Conservation (phyloP, 176 grass and related monocot genomes). For the Hyparrhenia diplandra region DNA sequence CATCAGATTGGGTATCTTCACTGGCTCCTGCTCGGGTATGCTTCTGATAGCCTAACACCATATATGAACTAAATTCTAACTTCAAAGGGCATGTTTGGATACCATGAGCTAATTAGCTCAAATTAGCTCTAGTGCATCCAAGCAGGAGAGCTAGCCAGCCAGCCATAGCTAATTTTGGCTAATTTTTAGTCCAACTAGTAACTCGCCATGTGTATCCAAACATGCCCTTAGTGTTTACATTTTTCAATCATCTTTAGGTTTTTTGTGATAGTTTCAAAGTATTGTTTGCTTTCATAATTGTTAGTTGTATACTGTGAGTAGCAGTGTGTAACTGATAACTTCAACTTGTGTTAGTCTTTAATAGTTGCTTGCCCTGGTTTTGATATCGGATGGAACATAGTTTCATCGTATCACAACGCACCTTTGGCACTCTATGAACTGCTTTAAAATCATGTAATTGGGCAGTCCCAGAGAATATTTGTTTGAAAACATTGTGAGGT, state of each 20-base stretch:
- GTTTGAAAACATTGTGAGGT: neutral
- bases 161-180: too few species aligned
- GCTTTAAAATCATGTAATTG: neutral
- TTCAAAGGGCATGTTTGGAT: neutral
- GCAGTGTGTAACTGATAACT: neutral
- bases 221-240: neutral
- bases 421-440: neutral
- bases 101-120: too few species aligned
- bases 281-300: neutral
- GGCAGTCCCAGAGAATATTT: neutral
- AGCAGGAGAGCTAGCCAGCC: too few species aligned
- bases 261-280: neutral
- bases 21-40: conserved; percentile 75
- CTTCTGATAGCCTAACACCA: neutral
- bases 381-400: conserved; percentile 1
- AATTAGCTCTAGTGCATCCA: too few species aligned
- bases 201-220: too few species aligned
- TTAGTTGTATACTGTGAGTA: neutral
- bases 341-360: neutral
- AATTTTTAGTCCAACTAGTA: too few species aligned
- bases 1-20: conserved; percentile 94
- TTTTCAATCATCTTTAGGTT: neutral
- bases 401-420: neutral
- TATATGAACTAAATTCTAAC: neutral
- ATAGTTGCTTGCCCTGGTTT: neutral